Evolutionary conservation across 257 asterid genomes (phyloP).

Genomic region (Nyctanthes arbortristis): DNA sequence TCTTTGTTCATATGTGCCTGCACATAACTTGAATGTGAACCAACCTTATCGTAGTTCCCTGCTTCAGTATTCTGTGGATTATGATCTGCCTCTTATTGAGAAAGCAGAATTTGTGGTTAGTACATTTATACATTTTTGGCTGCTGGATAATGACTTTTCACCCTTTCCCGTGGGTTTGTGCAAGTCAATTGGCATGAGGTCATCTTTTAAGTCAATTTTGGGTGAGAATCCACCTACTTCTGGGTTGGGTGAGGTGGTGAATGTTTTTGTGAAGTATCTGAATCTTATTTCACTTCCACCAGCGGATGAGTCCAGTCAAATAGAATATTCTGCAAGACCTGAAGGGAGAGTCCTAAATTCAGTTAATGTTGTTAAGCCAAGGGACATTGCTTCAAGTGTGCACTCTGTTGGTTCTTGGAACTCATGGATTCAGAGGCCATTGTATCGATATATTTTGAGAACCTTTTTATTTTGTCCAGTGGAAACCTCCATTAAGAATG

Average conservation of each 20-base stretch:
- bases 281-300: slow-evolving; percentile 41
- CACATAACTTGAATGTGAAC: slow-evolving; percentile 47
- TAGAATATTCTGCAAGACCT: slow-evolving; percentile 49
- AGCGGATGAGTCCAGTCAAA: slow-evolving; percentile 41
- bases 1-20: slow-evolving; percentile 71
- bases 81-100: slow-evolving; percentile 58
- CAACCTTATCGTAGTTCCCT: slow-evolving; percentile 80
- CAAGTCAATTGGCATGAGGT: slow-evolving; percentile 60
- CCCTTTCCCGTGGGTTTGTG: slow-evolving; percentile 69
- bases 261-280: slow-evolving; percentile 67
- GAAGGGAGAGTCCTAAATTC: slow-evolving; percentile 46
- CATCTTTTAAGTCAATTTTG: slow-evolving; percentile 61
- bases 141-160: slow-evolving; percentile 84
- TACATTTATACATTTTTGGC: slow-evolving; percentile 78
- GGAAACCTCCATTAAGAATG: slow-evolving; percentile 75
- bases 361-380: slow-evolving; percentile 40
- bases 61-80: slow-evolving; percentile 69
- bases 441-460: slow-evolving; percentile 81
- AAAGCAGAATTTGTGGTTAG: slow-evolving; percentile 75
- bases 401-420: slow-evolving; percentile 61
- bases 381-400: slow-evolving; percentile 38
- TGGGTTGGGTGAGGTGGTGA: slow-evolving; percentile 76
- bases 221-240: slow-evolving; percentile 86
- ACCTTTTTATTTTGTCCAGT: slow-evolving; percentile 78
- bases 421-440: slow-evolving; percentile 78